Evolutionary conservation across 108 stramenopile species (phyloP).

Genomic region (Mediolabrus comicus): DNA sequence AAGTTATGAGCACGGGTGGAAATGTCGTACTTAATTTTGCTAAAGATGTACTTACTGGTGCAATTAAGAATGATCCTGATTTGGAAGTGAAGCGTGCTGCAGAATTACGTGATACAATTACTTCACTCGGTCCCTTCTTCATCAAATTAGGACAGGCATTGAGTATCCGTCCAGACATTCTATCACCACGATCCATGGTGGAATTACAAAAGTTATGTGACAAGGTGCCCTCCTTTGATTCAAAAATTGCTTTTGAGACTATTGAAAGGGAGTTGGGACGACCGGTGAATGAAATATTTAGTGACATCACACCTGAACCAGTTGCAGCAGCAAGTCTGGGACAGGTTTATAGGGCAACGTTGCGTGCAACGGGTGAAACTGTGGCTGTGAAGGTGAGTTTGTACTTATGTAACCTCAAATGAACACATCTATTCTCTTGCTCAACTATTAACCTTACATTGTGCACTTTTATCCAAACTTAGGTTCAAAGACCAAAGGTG

Average conservation of each 20-base stretch:
- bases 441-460: too few species aligned
- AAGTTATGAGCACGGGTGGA: slow-evolving; percentile 67
- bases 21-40: slow-evolving; percentile 52
- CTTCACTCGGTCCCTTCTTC: slow-evolving; percentile 89
- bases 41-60: slow-evolving; percentile 55
- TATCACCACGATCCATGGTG: slow-evolving; percentile 89
- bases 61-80: slow-evolving; percentile 67
- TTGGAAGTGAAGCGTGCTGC: slow-evolving; percentile 82
- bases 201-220: slow-evolving; percentile 95
- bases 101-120: slow-evolving; percentile 86
- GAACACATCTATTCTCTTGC: background rate
- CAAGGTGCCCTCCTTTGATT: slow-evolving; percentile 90
- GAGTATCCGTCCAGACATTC: slow-evolving; percentile 89
- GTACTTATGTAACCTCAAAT: too few species aligned
- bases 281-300: slow-evolving; percentile 78
- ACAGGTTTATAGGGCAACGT: slow-evolving; percentile 87
- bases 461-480: background rate
- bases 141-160: slow-evolving; percentile 89
- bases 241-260: slow-evolving; percentile 83
- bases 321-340: slow-evolving; percentile 92
- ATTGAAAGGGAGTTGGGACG: slow-evolving; percentile 88
- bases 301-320: slow-evolving; percentile 90
- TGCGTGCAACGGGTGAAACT: slow-evolving; percentile 71
- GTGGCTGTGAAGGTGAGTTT: slow-evolving; percentile 90
- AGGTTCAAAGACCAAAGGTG: slow-evolving; percentile 77